Base-by-base conservation (phyloP, 495 filamentous ascomycete species). In the Xylaria cubensis region DNA sequence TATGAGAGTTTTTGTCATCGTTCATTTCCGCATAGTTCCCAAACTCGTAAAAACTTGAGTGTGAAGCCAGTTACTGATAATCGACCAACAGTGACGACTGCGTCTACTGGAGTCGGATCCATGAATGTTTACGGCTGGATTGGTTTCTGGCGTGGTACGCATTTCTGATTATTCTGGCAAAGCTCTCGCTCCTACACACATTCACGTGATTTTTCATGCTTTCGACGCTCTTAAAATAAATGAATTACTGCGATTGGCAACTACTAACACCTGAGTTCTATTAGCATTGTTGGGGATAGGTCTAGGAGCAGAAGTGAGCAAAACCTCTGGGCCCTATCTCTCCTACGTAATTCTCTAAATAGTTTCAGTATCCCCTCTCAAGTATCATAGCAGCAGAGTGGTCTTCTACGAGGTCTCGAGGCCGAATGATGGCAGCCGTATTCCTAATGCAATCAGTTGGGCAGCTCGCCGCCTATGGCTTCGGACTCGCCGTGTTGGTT, bases 361-460 rank as follows among this genome's bases (percentile, higher is more conserved):
- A 10, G 15, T 34, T 50, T 34, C 26, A 81, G 77, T 80, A 80
- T 69, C 79, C 81, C 6, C 77, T 82, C 6, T 80, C 76, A 5
- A 88, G 89, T 1, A 85, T 90, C 39, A 90, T 93, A 41, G 90
- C 87, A 3, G 85, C 88, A 3, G 90, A 92, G 74, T 92, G 88
- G 74, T 88, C 89, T 4, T 87, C 90, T 0, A 88, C 85, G 3
- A 85, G 86, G 61, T 85, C 76, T 15, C 72, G 91, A 24, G 89
- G 84, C 39, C 84, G 85, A 7, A 92, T 93, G 90, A 82, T 93
- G 78, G 88, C 88, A 9, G 86, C 86, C 4, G 88, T 93, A 19
- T 92, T 92, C 78, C 82, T 90, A 64, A 90, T 88, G 86, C 91
- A 93, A 63, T 86, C 90, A 0, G 73, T 92, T 8, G 90, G 90